A percentile compares a stretch with the other conserved stretches of the same genome.
Evolutionary conservation across 2,329 filamentous ascomycete species (phyloP).

Genomic region (Leptographium galeiforme): DNA sequence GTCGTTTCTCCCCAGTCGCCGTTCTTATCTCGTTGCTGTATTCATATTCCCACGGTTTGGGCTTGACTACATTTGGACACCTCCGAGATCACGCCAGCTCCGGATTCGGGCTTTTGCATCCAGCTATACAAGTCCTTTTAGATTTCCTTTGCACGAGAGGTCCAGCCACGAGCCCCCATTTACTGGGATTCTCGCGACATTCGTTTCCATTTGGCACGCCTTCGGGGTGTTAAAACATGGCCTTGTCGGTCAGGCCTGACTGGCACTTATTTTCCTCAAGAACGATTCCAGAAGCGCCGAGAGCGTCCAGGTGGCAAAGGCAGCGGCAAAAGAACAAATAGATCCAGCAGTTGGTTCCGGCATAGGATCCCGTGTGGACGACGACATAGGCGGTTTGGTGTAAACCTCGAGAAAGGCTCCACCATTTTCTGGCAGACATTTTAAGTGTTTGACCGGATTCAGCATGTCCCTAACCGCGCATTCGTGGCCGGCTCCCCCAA

Average conservation of each 20-base stretch:
- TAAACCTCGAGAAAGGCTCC: neutral
- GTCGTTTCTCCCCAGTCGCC: neutral
- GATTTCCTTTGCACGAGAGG: neutral
- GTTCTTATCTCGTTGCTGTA: neutral
- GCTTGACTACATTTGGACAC: neutral
- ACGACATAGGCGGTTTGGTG: neutral
- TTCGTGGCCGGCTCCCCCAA: neutral
- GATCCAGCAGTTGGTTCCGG: too few relatives aligned
- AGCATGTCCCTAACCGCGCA: neutral
- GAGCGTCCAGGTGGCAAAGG: neutral
- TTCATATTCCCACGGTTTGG: neutral
- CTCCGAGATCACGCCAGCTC: neutral
- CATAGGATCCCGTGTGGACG: too few relatives aligned
- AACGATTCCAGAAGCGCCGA: neutral
- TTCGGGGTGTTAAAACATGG: constrained; percentile 3
- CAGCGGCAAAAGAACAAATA: neutral
- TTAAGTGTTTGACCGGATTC: constrained; percentile 2
- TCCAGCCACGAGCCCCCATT: too few relatives aligned
- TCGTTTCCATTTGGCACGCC: neutral
- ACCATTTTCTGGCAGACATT: neutral
- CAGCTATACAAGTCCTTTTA: neutral
- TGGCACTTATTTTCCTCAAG: constrained; percentile 1
- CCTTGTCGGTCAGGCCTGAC: constrained; percentile 9
- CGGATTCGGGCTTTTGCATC: neutral
- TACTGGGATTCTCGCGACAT: too few relatives aligned